Base-by-base conservation (phyloP, 1,284 basidiomycete species). In the Puccinia brachypodii region DNA sequence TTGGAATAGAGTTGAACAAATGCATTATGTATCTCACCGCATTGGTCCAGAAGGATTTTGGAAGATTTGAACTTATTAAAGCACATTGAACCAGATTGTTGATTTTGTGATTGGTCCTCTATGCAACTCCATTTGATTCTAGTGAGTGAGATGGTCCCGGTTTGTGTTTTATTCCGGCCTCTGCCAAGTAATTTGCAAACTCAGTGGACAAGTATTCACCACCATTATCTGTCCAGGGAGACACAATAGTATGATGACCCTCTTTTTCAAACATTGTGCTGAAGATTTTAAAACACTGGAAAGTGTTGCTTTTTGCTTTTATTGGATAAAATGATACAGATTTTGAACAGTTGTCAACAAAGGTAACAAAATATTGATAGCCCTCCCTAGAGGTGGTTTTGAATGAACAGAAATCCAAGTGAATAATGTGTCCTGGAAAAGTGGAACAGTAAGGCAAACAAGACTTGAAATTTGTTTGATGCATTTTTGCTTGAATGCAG, bases 61-160 rank as follows among this genome's bases (percentile, higher is more conserved):
- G 40, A 6, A 72, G 11, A 38, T 28, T 25, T 14, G 69, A 40
- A 16, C 40, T 38, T 1, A 42, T 6, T 4, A 72, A 42, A 8
- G 40, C 16, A 14, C 9, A 42, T 3, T 42, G 3, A 2, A 72
- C 47, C 25, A 22, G 40, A 44, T 72, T 72, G 85, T 87, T 0
- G 22, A 50, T 50, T 11, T 11, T 50, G 47, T 86, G 75, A 82
- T 85, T 83, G 28, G 83, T 8, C 62, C 86, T 69, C 83, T 86
- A 84, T 0, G 86, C 83, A 56, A 85, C 83, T 83, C 87, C 79
- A 83, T 87, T 88, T 82, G 84, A n/a, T 69, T 84, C 83, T 2
- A 86, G 87, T 3, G 87, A 85, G 78, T 89, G 85, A 73, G 88
- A 87, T 0, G 87, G 84, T 14, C 86, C 87, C 25, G 86, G 83